Conservation (phyloP, 305 asterid genomes). For the Fraxinus ornus region DNA sequence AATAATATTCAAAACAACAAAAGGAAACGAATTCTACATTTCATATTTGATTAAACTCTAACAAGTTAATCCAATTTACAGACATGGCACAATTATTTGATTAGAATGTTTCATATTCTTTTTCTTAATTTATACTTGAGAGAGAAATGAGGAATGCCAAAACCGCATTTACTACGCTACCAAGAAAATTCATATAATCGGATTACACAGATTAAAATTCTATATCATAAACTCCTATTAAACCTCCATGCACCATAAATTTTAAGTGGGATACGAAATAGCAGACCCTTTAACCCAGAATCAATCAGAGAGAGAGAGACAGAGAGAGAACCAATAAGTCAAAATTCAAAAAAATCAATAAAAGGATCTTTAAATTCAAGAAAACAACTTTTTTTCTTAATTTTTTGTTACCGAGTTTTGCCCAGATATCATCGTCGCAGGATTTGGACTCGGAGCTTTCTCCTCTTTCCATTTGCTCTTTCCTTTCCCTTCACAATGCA, state of each 20-base stretch:
- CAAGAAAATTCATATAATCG: background rate
- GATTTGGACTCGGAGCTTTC: constrained; percentile 52
- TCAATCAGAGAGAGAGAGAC: background rate
- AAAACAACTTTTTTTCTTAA: background rate
- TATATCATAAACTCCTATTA: background rate
- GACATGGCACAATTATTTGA: background rate
- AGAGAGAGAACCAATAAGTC: background rate
- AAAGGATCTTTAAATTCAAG: background rate
- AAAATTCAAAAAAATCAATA: background rate
- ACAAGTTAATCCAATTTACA: background rate
- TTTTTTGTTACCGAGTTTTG: constrained; percentile 54
- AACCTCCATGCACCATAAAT: background rate
- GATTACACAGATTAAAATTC: background rate
- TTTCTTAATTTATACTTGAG: background rate
- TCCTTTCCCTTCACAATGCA: constrained; percentile 20
- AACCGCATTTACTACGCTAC: background rate
- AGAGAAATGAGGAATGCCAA: background rate
- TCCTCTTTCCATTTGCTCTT: constrained; percentile 59
- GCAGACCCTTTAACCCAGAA: constrained; percentile 7
- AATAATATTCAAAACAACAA: background rate
- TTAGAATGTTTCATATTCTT: background rate
- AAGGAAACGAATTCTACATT: background rate
- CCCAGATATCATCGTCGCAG: constrained; percentile 55
- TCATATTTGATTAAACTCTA: background rate
- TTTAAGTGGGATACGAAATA: background rate